Evolutionary conservation across 495 filamentous ascomycete genomes (phyloP).

Genomic region (Talaromyces trachyspermus): DNA sequence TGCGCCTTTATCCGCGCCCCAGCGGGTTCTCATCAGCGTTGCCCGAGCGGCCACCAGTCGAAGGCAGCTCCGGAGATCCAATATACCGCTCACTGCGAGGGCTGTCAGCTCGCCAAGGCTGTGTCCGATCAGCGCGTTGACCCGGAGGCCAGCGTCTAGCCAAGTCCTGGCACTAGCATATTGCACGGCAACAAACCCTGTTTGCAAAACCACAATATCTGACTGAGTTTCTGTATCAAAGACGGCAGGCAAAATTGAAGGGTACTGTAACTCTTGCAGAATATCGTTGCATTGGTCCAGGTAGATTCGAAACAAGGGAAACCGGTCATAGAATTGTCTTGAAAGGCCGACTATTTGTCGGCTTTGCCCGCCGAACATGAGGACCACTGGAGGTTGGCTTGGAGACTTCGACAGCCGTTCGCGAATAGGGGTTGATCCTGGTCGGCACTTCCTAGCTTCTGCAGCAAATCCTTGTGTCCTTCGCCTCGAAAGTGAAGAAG

Average conservation of each 20-base stretch:
- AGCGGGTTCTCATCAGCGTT: constrained; percentile 25
- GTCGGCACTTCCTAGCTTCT: neutral
- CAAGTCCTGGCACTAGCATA: constrained; percentile 31
- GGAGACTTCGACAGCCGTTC: neutral
- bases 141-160: constrained; percentile 27
- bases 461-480: too few species aligned
- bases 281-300: constrained; percentile 29
- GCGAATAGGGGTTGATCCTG: neutral
- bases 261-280: constrained; percentile 16
- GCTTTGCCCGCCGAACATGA: neutral
- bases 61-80: constrained; percentile 23
- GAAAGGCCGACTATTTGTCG: neutral
- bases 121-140: constrained; percentile 33
- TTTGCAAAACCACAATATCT: constrained; percentile 37
- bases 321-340: neutral
- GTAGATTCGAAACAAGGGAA: constrained; percentile 13
- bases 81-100: constrained; percentile 17
- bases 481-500: neutral
- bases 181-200: constrained; percentile 28
- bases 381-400: neutral
- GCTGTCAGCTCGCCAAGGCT: constrained; percentile 33
- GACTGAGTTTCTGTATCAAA: constrained; percentile 29
- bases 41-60: constrained; percentile 31
- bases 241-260: constrained; percentile 41
- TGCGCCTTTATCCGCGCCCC: constrained; percentile 31